Evolutionary conservation across 768 basidiomycete genomes (phyloP), one percentile per base, ranked within the genome.

Genomic region (Lenzites betulinus): DNA sequence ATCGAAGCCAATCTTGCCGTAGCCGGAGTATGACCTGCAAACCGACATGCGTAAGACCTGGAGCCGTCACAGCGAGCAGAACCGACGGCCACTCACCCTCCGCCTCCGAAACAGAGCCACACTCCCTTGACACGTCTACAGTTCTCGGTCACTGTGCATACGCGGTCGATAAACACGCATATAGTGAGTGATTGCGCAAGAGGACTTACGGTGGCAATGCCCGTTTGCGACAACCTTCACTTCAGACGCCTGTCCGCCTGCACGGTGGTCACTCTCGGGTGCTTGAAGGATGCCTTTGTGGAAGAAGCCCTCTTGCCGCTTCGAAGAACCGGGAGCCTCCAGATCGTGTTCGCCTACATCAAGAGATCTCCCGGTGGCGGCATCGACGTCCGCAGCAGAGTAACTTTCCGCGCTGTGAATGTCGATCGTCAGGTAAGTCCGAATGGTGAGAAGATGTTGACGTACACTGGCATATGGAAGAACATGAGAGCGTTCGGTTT

Each of bases 401-500:
- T 92, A 95, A 1, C 92, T 81, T 73, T 95, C 93, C 51, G 83
- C 86, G 33, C 91, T 93, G 64, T 15, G 20, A 12, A 41, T 2
- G 26, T 42, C 35, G 4, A 28, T n/a, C 25, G 36, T 23, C 25
- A 35, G 35, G 26, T 15, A 36, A 7, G 18, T 13, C 12, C 1
- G 38, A 33, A 28, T 12, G 26, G 0, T 53, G 7, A 30, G 25
- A 48, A 22, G 18, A 51, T 28, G 18, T 25, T 50, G 3, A 78
- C 88, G 22, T 70, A 92, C 89, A 98, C 70, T 52, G 96, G 96
- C 48, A 99, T 98, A 66, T 98, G 96, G 86, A 97, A 98, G 77
- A 96, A 97, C 90, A 93, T 92, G 66, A 98, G 73, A 0, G 93
- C 96, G 68, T 98, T 98, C 1, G 96, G 96, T 73, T 97, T 98